phyloP scores from a whole-genome alignment of 1,139 yeast genomes.

The Suzukiozyma palmioleophila region DNA sequence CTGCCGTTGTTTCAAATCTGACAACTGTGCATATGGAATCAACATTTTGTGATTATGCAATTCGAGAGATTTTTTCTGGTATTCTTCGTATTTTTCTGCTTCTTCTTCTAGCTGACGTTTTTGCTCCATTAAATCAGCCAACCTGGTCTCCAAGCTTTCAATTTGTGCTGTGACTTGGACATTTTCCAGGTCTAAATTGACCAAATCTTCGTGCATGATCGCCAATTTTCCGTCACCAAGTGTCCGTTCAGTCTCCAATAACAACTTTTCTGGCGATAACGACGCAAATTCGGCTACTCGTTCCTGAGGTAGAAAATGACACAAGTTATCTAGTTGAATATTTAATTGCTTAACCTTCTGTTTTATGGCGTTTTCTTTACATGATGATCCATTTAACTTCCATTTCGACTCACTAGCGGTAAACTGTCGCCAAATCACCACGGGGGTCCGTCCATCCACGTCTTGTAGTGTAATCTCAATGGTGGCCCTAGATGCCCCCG shows the following conservation, averaged over 20 bases:
- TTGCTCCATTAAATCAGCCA: conserved; percentile 29
- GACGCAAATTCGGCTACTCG: conserved; percentile 91
- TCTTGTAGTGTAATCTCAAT: conserved; percentile 68
- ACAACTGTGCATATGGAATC: conserved; percentile 59
- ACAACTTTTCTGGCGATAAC: conserved; percentile 67
- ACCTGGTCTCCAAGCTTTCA: conserved; percentile 23
- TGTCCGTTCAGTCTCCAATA: conserved; percentile 79
- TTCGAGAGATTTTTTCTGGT: conserved; percentile 37
- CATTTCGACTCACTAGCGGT: conserved; percentile 53
- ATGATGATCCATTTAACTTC: conserved; percentile 46
- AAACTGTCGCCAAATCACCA: conserved; percentile 35
- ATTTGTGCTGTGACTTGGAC: conserved; percentile 24
- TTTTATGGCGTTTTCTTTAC: conserved; percentile 45
- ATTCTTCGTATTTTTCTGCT: conserved; percentile 36
- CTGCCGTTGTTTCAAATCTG: conserved; percentile 46
- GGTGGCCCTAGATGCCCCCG: conserved; percentile 53
- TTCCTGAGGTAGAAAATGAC: conserved; percentile 95
- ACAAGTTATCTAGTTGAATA: conserved; percentile 84
- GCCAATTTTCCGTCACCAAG: conserved; percentile 61
- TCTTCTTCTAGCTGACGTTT: conserved; percentile 30
- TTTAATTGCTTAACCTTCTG: conserved; percentile 47
- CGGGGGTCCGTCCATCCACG: conserved; percentile 20
- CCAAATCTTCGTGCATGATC: conserved; percentile 54
- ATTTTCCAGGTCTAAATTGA: conserved; percentile 43
- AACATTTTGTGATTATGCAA: conserved; percentile 47